phyloP scores from a whole-genome alignment of 331 rosid species.

The Acacia concinna region DNA sequence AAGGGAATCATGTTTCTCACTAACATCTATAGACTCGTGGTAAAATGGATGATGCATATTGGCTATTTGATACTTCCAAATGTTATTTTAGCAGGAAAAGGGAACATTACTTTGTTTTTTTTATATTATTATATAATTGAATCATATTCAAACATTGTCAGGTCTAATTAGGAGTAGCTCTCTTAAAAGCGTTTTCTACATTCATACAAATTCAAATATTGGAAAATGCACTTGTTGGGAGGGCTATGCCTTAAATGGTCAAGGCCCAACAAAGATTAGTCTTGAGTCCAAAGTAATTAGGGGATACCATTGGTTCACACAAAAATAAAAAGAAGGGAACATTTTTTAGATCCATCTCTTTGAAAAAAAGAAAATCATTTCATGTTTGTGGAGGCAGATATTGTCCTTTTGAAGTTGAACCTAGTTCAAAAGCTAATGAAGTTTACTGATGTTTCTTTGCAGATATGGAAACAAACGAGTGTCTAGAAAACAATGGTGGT shows the following conservation, averaged over 20 bases:
- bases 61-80: background rate
- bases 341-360: background rate
- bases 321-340: background rate
- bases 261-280: background rate
- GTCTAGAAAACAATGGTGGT: constrained; percentile 90
- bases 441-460: constrained; percentile 32
- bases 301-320: background rate
- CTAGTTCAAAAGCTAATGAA: constrained; percentile 29
- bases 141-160: background rate
- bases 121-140: too few species aligned
- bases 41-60: background rate
- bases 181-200: background rate
- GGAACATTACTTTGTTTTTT: background rate
- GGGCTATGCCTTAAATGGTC: too few species aligned
- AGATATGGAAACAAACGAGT: constrained; percentile 91
- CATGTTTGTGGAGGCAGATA: background rate
- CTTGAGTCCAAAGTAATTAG: background rate
- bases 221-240: too few species aligned
- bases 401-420: constrained; percentile 6
- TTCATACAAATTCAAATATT: too few species aligned
- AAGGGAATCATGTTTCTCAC: background rate
- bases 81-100: constrained; percentile 10
- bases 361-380: background rate
- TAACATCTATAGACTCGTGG: background rate
- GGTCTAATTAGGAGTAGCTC: background rate